Conservation (phyloP, 140 eudicot species). For the Ambrosia hybrid region DNA sequence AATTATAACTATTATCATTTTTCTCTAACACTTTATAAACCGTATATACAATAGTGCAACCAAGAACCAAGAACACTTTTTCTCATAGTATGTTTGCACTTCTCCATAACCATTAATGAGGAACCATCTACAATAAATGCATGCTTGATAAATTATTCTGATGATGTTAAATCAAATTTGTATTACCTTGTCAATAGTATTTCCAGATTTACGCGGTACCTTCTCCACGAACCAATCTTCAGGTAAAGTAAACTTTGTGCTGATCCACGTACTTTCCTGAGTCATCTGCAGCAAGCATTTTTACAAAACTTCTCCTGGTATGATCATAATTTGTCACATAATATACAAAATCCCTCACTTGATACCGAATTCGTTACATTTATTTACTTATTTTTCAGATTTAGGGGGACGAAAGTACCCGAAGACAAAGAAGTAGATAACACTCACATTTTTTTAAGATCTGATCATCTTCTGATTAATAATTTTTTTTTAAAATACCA, state of each 20-base stretch:
- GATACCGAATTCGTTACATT: not conserved
- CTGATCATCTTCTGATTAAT: constrained; percentile 36
- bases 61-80: too few species aligned
- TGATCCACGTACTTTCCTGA: constrained; percentile 25
- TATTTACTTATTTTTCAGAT: not conserved
- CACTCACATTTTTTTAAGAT: constrained; percentile 52
- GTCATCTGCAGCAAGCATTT: constrained; percentile 45
- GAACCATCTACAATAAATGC: too few species aligned
- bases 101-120: too few species aligned
- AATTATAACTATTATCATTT: too few species aligned
- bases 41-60: too few species aligned
- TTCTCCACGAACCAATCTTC: constrained; percentile 84
- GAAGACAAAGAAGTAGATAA: constrained; percentile 15
- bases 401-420: not conserved
- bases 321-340: too few species aligned
- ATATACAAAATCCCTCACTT: too few species aligned
- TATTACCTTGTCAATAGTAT: constrained; percentile 46
- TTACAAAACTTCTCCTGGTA: not conserved
- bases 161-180: not conserved
- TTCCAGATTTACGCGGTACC: constrained; percentile 52
- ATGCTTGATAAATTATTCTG: not conserved
- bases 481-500: constrained; percentile 26
- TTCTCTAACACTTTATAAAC: too few species aligned
- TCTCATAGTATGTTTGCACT: too few species aligned
- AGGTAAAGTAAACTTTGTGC: constrained; percentile 47